phyloP scores from a whole-genome alignment of 495 filamentous ascomycete genomes.

The Thermothielavioides terrestris region DNA sequence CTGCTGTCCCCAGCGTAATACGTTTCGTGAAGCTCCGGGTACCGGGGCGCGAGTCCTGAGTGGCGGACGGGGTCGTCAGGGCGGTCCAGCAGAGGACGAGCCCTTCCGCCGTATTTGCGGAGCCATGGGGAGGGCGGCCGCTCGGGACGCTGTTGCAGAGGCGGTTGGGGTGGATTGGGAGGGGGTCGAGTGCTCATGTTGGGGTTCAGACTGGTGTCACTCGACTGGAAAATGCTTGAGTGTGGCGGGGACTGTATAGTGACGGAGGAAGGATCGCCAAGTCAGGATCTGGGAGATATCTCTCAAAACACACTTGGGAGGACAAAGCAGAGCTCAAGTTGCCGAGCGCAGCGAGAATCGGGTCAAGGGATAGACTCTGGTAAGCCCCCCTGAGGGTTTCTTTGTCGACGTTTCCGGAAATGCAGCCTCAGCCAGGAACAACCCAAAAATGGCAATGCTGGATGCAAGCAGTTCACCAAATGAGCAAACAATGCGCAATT shows the following conservation, averaged over 20 bases:
- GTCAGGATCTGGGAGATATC: background rate
- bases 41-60: background rate
- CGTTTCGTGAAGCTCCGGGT: background rate
- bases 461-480: no score
- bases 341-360: no score
- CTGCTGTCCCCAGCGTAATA: background rate
- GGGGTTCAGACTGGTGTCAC: no score
- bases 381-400: background rate
- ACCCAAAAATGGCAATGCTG: no score
- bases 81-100: background rate
- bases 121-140: background rate
- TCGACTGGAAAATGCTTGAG: no score
- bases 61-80: background rate
- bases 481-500: no score
- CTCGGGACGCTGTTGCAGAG: background rate
- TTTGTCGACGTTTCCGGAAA: conserved; percentile 2
- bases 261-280: no score
- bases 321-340: no score
- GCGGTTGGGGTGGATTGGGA: background rate
- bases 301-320: background rate
- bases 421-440: no score
- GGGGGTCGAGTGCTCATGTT: background rate
- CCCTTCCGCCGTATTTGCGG: background rate
- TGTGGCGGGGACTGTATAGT: no score
- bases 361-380: no score